A percentile compares a stretch with the other conserved stretches of the same genome.
Evolutionary conservation across 805 yeast species (phyloP).

Genomic region (Lachancea fermentati): DNA sequence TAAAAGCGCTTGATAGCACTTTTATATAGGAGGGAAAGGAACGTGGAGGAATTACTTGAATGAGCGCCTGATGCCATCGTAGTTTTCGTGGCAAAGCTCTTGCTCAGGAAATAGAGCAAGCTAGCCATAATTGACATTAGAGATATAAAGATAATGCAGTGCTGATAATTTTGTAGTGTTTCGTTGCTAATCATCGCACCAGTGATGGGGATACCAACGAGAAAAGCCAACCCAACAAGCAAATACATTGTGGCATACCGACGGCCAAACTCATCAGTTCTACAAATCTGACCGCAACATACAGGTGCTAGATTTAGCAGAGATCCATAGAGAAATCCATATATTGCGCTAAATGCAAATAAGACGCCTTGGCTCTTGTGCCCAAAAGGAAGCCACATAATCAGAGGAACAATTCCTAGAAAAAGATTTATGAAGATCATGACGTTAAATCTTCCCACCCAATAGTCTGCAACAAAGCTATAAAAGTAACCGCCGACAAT

Average conservation of each 20-base stretch:
- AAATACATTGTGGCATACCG: slow-evolving; percentile 54
- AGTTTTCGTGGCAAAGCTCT: slow-evolving; percentile 3
- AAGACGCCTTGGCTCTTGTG: slow-evolving; percentile 31
- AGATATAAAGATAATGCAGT: slow-evolving; percentile 30
- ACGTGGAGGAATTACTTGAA: not conserved
- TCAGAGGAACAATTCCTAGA: slow-evolving; percentile 34
- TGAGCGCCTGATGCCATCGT: not conserved
- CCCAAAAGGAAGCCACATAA: slow-evolving; percentile 42
- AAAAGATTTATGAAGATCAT: slow-evolving; percentile 35
- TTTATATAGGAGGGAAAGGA: not conserved
- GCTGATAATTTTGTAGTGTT: slow-evolving; percentile 29
- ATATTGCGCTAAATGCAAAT: slow-evolving; percentile 42
- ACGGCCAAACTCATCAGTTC: slow-evolving; percentile 48
- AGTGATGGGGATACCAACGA: slow-evolving; percentile 27
- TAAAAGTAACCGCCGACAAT: slow-evolving; percentile 41
- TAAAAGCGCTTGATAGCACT: not conserved
- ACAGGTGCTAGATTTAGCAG: slow-evolving; percentile 53
- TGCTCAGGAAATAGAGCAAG: slow-evolving; percentile 6
- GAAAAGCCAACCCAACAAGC: slow-evolving; percentile 38
- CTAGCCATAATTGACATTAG: slow-evolving; percentile 6
- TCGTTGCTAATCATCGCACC: slow-evolving; percentile 41
- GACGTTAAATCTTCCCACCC: slow-evolving; percentile 48
- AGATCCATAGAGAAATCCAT: slow-evolving; percentile 53
- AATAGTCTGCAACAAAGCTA: slow-evolving; percentile 40
- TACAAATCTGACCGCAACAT: slow-evolving; percentile 53